Evolutionary conservation across 1,284 basidiomycete species (phyloP).

Genomic region (Heliocybe sulcata): DNA sequence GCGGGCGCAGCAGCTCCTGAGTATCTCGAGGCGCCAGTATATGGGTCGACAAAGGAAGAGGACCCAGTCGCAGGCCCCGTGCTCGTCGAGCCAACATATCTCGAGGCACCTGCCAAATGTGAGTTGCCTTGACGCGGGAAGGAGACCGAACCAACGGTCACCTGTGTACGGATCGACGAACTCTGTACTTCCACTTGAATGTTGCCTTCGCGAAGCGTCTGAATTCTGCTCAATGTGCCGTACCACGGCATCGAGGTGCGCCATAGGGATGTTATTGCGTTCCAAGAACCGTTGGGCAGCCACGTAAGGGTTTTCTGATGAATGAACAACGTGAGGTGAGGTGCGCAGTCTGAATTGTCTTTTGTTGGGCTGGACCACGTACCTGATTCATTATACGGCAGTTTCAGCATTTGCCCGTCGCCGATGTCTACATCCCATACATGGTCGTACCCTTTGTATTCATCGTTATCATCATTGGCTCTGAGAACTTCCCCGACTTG

Average conservation of each 20-base stretch:
- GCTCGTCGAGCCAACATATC: conserved; percentile 16
- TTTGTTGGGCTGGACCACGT: conserved; percentile 16
- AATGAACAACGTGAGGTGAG: conserved; percentile 5
- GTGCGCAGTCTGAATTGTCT: background rate
- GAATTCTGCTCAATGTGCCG: conserved; percentile 79
- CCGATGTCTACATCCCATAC: conserved; percentile 98
- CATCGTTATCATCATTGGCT: conserved; percentile 79
- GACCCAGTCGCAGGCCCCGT: conserved; percentile 10
- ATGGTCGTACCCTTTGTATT: conserved; percentile 96
- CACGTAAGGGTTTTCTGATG: conserved; percentile 82
- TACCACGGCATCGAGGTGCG: conserved; percentile 89
- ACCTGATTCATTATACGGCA: conserved; percentile 91
- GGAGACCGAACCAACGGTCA: conserved; percentile 16
- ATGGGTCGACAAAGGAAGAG: conserved; percentile 29
- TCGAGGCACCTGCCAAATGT: conserved; percentile 15
- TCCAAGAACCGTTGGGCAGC: conserved; percentile 90
- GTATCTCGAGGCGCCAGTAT: conserved; percentile 32
- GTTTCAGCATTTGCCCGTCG: conserved; percentile 91
- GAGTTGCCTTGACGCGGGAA: background rate
- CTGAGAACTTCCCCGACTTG: conserved; percentile 97
- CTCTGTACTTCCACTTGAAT: conserved; percentile 49
- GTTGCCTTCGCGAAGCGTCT: conserved; percentile 73
- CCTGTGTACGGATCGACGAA: conserved; percentile 93
- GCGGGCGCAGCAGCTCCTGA: conserved; percentile 15
- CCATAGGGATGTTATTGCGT: conserved; percentile 75